Conservation (phyloP, 805 yeast species). For the Kodamaea lidongshanica region DNA sequence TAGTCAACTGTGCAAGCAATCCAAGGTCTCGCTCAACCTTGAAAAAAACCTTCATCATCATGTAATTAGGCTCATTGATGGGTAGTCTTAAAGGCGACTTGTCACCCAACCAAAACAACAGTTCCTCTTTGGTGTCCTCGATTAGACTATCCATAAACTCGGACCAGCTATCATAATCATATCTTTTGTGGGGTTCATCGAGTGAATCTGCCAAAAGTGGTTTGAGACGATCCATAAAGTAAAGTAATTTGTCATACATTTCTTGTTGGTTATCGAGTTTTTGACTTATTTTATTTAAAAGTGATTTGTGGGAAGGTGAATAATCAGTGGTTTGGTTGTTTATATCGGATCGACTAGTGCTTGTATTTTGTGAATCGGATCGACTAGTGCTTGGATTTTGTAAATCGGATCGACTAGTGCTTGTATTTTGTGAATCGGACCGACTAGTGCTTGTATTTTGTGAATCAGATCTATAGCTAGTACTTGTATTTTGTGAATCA, state of each 20-base stretch:
- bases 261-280: slow-evolving; percentile 10
- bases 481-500: no score
- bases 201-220: slow-evolving; percentile 29
- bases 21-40: slow-evolving; percentile 11
- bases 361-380: no score
- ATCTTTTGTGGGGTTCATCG: slow-evolving; percentile 37
- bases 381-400: no score
- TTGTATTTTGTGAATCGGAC: no score
- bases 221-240: slow-evolving; percentile 25
- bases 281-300: slow-evolving; percentile 3
- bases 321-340: slow-evolving; percentile 1
- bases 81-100: slow-evolving; percentile 67
- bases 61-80: slow-evolving; percentile 59
- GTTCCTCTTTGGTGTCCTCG: no score
- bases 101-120: slow-evolving; percentile 63
- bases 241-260: slow-evolving; percentile 17
- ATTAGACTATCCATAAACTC: slow-evolving; percentile 28
- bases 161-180: slow-evolving; percentile 50
- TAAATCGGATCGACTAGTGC: no score
- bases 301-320: no score
- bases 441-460: no score
- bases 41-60: slow-evolving; percentile 34
- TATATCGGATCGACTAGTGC: no score
- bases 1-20: slow-evolving; percentile 5
- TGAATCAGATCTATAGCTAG: no score